These are phyloP conservation scores for Escovopsis sp. DNA, from an alignment of 2,329 filamentous ascomycete genomes.

Conservation along the genomic window DNA sequence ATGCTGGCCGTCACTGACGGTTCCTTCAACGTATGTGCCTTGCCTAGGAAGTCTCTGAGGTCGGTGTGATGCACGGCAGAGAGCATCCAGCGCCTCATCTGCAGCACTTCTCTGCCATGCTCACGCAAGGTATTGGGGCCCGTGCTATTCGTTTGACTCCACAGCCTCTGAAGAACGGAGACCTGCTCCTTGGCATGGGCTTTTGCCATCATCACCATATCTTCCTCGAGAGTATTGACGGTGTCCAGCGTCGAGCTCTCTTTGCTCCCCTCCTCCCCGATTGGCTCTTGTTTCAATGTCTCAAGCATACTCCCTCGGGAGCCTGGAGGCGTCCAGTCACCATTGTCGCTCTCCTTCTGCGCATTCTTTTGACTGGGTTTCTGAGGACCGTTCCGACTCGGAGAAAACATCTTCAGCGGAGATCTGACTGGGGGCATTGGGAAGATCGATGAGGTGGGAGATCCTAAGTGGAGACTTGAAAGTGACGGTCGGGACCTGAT, in stretches of 20 bases:
- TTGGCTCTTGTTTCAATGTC: not conserved
- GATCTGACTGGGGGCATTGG: conserved; percentile 6
- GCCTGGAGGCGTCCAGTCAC: conserved; percentile 2
- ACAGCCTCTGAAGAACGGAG: conserved; percentile 6
- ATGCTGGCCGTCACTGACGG: conserved; percentile 2
- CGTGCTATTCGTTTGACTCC: not conserved
- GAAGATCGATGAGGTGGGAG: not conserved
- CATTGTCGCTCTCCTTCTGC: conserved; percentile 2
- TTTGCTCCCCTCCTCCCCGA: not conserved
- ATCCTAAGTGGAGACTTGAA: not conserved
- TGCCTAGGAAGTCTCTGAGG: conserved; percentile 7
- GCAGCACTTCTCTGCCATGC: not conserved
- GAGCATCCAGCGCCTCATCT: conserved; percentile 35
- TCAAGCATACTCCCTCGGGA: not conserved
- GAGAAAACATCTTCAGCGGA: conserved; percentile 1
- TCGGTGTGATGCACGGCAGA: conserved; percentile 36
- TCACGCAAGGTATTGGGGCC: conserved; percentile 1
- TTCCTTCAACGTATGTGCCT: not conserved
- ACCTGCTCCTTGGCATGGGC: conserved; percentile 4
- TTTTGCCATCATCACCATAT: conserved; percentile 2
- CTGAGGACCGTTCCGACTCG: not conserved
- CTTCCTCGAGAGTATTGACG: conserved; percentile 1
- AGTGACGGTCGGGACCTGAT: not conserved
- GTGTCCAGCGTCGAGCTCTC: not conserved
- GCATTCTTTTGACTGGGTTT: conserved; percentile 5